Evolutionary conservation across 1,284 basidiomycete species (phyloP).

Genomic region (Ceratobasidium sp.): DNA sequence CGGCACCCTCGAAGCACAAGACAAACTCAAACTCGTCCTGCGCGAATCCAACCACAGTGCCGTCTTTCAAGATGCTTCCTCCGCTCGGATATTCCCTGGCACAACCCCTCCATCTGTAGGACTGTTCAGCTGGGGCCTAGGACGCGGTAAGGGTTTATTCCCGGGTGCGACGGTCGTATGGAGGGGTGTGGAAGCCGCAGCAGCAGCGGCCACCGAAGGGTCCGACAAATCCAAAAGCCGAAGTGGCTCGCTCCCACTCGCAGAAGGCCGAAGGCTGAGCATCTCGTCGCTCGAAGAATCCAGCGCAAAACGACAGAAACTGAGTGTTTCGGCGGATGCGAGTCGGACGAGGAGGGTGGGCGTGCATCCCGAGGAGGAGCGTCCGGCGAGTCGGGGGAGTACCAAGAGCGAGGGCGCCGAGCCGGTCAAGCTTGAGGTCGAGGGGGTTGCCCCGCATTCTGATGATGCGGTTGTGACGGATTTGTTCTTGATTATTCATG

Average conservation of each 20-base stretch:
- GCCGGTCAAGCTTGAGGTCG: constrained; percentile 3
- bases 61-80: constrained; percentile 56
- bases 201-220: constrained; percentile 40
- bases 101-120: constrained; percentile 15
- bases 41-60: constrained; percentile 42
- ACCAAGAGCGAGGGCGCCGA: constrained; percentile 15
- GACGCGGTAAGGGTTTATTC: constrained; percentile 15
- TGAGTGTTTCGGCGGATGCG: constrained; percentile 25
- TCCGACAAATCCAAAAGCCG: background rate
- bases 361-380: constrained; percentile 5
- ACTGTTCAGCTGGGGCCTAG: constrained; percentile 3
- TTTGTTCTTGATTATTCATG: constrained; percentile 56
- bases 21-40: constrained; percentile 57
- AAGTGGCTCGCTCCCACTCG: background rate
- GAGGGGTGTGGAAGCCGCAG: constrained; percentile 53
- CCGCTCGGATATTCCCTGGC: constrained; percentile 53
- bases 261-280: constrained; percentile 29
- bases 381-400: constrained; percentile 16
- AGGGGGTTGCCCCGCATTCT: background rate
- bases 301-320: constrained; percentile 19
- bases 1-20: constrained; percentile 54
- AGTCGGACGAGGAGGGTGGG: constrained; percentile 28
- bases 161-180: constrained; percentile 53
- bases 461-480: constrained; percentile 53
- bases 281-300: background rate